phyloP scores from a whole-genome alignment of 139 green algal genomes.

The Klebsormidium nitens region DNA sequence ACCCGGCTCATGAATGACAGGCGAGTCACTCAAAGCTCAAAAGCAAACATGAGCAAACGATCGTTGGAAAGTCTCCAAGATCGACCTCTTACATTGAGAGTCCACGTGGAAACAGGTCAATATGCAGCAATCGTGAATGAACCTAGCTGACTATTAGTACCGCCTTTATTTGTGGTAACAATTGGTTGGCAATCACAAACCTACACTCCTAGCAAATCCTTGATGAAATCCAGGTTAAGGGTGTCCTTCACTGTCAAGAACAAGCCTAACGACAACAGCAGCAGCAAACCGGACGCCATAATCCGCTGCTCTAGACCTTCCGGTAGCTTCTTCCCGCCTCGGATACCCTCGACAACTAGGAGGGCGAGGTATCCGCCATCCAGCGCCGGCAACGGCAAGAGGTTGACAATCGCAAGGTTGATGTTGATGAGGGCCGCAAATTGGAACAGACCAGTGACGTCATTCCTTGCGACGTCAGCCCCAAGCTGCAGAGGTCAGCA shows the following conservation, averaged over 20 bases:
- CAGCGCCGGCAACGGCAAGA: slow-evolving; percentile 88
- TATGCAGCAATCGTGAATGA: no score
- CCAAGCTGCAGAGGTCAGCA: no score
- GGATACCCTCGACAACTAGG: slow-evolving; percentile 70
- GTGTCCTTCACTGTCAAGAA: slow-evolving; percentile 79
- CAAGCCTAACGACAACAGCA: slow-evolving; percentile 74
- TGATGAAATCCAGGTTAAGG: slow-evolving; percentile 39
- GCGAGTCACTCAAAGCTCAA: no score
- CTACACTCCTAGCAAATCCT: no score
- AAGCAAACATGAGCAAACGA: no score
- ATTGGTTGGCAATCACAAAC: no score
- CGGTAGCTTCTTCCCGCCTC: slow-evolving; percentile 81
- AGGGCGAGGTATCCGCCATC: slow-evolving; percentile 92
- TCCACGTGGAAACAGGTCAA: no score
- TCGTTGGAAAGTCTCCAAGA: no score
- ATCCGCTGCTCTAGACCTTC: slow-evolving; percentile 75
- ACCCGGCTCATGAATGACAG: no score
- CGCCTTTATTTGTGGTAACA: no score
- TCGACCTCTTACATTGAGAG: no score
- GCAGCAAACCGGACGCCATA: slow-evolving; percentile 77
- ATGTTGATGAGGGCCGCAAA: slow-evolving; percentile 97
- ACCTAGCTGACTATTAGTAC: no score
- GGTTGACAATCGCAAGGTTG: slow-evolving; percentile 95
- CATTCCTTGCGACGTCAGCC: slow-evolving; percentile 70
- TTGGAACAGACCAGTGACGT: slow-evolving; percentile 65